Base-by-base conservation (phyloP, 257 asterid genomes). In the Solanum pimpinellifolium region DNA sequence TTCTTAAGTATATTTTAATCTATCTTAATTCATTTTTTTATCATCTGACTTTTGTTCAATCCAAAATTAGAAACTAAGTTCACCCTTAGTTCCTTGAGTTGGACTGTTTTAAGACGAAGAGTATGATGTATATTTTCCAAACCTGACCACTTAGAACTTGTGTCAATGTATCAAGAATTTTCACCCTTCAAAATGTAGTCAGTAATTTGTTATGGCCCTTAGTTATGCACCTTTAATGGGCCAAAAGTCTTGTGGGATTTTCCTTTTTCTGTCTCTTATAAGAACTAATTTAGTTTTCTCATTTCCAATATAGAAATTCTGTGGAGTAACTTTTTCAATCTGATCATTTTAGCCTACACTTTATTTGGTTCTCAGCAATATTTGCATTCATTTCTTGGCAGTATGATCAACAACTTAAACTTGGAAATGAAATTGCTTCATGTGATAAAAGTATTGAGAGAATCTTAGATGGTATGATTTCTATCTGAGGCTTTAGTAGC, bases 391-490 rank as follows among this genome's bases (percentile, higher is more conserved):
- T 80, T 80, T 87, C 62, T 39, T 87, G 83, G 59, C 86, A 90
- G 92, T 83, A 42, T 85, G 66, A 85, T 66, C 90, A 90, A 78
- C 86, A 31, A 2, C 89, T 47, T 1, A 27, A 18, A 44, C 46
- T 89, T 21, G 83, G 80, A 76, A 88, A 89, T 60, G 83, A 89
- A 65, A 83, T 89, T 72, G 90, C 89, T 23, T 29, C 49, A 15
- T 90, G 87, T 82, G 88, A 86, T 42, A 27, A 70, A 87, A 88
- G 80, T 23, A 85, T 90, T 83, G 90, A 33, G 83, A 86, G 70
- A 70, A 76, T 90, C 60, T 83, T 83, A 66, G 90, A 89, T 59
- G 92, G 92, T 90, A 87, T 72, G 88, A 49, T 86, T 86, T 86
- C 88, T 69, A 70, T 70, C 87, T 86, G 66, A 47, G 88, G 84